Conservation (phyloP, 495 filamentous ascomycete genomes). For the Cenococcum geophilum region DNA sequence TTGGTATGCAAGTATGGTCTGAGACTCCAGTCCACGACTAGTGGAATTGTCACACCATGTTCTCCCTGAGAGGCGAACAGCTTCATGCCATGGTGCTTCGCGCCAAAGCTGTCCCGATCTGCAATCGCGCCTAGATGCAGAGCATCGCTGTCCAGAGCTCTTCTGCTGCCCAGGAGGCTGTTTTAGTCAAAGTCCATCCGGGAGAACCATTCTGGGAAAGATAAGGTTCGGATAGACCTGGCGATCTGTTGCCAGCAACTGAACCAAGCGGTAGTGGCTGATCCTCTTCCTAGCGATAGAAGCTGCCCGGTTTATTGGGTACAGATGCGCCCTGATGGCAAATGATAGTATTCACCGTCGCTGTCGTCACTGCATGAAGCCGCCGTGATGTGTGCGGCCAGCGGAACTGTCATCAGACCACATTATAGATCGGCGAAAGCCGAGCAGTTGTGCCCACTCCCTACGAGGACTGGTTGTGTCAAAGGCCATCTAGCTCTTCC, state of each 20-base stretch:
- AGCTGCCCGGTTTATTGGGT: not conserved
- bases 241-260: not conserved
- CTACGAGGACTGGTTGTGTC: slow-evolving; percentile 1
- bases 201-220: not conserved
- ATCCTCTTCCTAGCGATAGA: not conserved
- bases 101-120: slow-evolving; percentile 1
- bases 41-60: not conserved
- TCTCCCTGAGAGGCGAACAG: not conserved
- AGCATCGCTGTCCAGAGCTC: not conserved
- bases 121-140: not conserved
- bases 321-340: slow-evolving; percentile 5
- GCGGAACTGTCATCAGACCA: slow-evolving; percentile 17
- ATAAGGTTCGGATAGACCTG: not conserved
- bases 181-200: not conserved
- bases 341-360: slow-evolving; percentile 18
- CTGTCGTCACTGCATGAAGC: slow-evolving; percentile 20
- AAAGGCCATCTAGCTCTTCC: slow-evolving; percentile 2
- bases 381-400: slow-evolving; percentile 5
- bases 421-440: slow-evolving; percentile 12
- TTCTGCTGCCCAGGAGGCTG: not conserved
- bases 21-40: not conserved
- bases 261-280: not conserved
- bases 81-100: not conserved
- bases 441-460: slow-evolving; percentile 1
- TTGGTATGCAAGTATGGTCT: slow-evolving; percentile 9